Evolutionary conservation across 768 basidiomycete species (phyloP).

Genomic region (Termitomyces sp.): DNA sequence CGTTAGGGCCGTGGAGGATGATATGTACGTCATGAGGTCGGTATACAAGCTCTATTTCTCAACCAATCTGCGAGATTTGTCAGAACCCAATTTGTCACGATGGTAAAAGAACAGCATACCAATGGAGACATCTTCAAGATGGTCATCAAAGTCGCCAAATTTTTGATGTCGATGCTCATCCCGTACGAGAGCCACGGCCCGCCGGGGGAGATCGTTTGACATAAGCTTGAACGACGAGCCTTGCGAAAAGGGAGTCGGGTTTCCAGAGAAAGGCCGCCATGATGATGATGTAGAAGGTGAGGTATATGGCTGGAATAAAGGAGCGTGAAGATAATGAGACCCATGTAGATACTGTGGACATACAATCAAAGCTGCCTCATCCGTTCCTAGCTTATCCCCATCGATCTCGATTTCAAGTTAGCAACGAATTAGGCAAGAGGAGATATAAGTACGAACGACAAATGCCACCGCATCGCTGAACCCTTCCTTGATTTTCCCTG

Average conservation of each 20-base stretch:
- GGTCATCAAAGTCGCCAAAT: constrained; percentile 82
- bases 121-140: constrained; percentile 69
- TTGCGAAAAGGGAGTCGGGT: constrained; percentile 38
- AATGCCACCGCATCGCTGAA: constrained; percentile 66
- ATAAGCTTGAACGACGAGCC: constrained; percentile 46
- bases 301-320: constrained; percentile 46
- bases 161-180: constrained; percentile 48
- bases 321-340: background rate
- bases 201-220: constrained; percentile 39
- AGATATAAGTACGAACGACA: constrained; percentile 44
- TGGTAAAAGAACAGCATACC: constrained; percentile 24
- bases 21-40: constrained; percentile 20
- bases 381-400: constrained; percentile 50
- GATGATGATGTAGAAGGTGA: constrained; percentile 28
- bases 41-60: constrained; percentile 34
- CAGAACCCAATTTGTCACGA: constrained; percentile 14
- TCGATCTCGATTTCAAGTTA: constrained; percentile 45
- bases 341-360: constrained; percentile 20
- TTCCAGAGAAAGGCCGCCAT: constrained; percentile 46
- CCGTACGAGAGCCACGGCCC: constrained; percentile 46
- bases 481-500: constrained; percentile 45
- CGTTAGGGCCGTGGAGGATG: too few species aligned
- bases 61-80: constrained; percentile 34
- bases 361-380: constrained; percentile 56
- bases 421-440: background rate